Evolutionary conservation across 345 rosid genomes (phyloP), one percentile per base, ranked within the genome.

Genomic region (Brassica incana): DNA sequence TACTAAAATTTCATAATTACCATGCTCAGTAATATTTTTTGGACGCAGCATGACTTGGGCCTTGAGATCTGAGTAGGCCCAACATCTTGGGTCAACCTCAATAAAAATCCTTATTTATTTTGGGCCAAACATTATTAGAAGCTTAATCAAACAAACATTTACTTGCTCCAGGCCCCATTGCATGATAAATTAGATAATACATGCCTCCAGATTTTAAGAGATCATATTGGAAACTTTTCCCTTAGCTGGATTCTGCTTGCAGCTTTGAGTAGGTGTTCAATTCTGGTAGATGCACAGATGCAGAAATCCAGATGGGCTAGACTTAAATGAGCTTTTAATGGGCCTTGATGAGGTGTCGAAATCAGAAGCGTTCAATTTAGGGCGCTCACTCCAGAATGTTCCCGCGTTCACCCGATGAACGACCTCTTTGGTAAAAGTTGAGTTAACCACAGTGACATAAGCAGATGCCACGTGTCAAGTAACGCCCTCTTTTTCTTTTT

Each of bases 311-410:
- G 16, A 18, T 32, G 35, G 33, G 15, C 4, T 3, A 33, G 2
- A 3, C 14, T 18, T 64, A 12, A 30, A n/a, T 64, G 16, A 36
- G 40, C 36, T 5, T 20, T 72, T 52, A 0, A 36, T 36, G 5
- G 10, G n/a, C 29, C 23, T 52, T 4, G 32, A 4, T 11, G 60
- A 71, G 59, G 80, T 77, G 71, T 48, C 71, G 50, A 63, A 10
- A 77, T 62, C 58, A 6, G 71, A 11, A 25, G 18, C 80, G 65
- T 70, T 35, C 6, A 33, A n/a, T 62, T 48, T 48, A 45, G 80
- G 75, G 70, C 56, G 30, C n/a, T 32, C 54, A 60, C 40, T 79
- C 69, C 64, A 73, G 77, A 66, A 58, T 40, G 50, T 69, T 74
- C 78, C 69, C 71, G 79, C 71, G 36, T 69, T 60, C 71, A 67